These are phyloP conservation scores for Vaccinium corymbosum DNA, from an alignment of 148 eudicot genomes.

Conservation along the genomic window DNA sequence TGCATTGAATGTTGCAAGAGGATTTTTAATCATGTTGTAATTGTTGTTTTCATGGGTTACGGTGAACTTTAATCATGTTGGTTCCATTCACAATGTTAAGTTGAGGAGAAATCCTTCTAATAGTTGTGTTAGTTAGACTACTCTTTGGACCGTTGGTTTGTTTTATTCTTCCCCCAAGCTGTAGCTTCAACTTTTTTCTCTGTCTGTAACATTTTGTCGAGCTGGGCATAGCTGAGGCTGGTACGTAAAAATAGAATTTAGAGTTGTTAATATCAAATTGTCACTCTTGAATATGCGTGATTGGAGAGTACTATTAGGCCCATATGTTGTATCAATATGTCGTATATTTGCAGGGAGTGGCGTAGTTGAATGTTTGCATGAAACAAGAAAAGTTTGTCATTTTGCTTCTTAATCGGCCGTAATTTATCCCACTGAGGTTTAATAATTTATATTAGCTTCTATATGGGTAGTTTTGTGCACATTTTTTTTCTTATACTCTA, in stretches of 20 bases:
- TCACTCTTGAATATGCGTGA: neutral
- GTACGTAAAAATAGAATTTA: neutral
- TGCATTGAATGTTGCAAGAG: neutral
- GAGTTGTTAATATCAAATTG: neutral
- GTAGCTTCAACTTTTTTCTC: neutral
- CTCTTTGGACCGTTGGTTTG: too few species aligned
- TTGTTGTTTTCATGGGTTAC: neutral
- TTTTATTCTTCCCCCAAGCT: neutral
- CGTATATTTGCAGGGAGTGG: neutral
- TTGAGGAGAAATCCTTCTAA: too few species aligned
- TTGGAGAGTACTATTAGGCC: neutral
- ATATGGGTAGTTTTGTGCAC: neutral
- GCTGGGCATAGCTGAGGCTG: neutral
- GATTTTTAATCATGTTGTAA: neutral
- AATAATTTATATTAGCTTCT: neutral
- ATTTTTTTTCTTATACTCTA: neutral
- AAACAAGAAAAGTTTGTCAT: neutral
- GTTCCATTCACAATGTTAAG: neutral
- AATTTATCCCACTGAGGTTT: too few species aligned
- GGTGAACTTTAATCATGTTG: neutral
- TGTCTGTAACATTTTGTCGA: neutral
- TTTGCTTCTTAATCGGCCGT: too few species aligned
- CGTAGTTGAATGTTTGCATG: neutral
- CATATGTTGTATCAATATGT: too few species aligned
- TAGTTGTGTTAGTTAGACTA: too few species aligned